These are phyloP conservation scores for Colletotrichum sp. DNA, from an alignment of 2,329 filamentous ascomycete species.

Conservation along the genomic window DNA sequence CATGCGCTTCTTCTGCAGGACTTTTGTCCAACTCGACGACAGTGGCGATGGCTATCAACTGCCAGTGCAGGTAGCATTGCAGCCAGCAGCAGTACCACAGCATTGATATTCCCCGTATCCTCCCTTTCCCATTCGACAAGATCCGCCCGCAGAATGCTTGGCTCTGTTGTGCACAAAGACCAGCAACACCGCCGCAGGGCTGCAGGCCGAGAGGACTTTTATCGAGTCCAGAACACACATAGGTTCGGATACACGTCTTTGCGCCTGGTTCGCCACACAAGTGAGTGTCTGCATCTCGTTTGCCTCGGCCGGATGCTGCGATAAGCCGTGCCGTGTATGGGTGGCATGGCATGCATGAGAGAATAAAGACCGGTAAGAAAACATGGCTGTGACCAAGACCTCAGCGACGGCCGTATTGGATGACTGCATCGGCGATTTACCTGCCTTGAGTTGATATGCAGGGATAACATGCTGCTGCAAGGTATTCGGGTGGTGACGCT, in stretches of 20 bases:
- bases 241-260: neutral
- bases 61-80: neutral
- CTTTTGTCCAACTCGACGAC: neutral
- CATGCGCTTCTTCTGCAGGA: neutral
- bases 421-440: slow-evolving; percentile 7
- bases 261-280: neutral
- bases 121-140: neutral
- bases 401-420: neutral
- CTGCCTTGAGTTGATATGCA: neutral
- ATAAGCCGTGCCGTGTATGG: neutral
- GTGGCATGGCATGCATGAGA: neutral
- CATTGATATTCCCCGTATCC: neutral
- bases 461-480: neutral
- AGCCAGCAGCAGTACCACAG: neutral
- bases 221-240: neutral
- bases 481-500: neutral
- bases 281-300: neutral
- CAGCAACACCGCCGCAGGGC: neutral
- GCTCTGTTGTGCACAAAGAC: neutral
- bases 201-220: neutral
- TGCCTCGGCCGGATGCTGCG: neutral
- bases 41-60: neutral
- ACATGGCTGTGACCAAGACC: neutral
- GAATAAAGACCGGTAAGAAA: neutral
- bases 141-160: neutral